A percentile compares a stretch with the other conserved stretches of the same genome.
These are phyloP conservation scores for Nitzschia sp. DNA, from an alignment of 108 stramenopile species.

Conservation along the genomic window DNA sequence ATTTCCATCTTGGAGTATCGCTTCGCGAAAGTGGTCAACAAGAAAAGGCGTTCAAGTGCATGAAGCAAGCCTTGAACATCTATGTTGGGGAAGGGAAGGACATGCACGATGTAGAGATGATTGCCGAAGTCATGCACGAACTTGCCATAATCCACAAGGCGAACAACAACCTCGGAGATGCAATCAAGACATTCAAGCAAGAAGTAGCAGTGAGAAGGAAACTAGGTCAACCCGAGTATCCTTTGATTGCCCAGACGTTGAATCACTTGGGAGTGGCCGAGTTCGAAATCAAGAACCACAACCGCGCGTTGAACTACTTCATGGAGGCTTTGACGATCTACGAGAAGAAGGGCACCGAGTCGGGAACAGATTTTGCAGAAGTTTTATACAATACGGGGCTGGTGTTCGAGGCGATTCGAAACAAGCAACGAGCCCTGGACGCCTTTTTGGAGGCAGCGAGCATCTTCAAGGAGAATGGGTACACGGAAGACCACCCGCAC, in stretches of 20 bases:
- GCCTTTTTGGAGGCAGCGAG: conserved; percentile 48
- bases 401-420: conserved; percentile 43
- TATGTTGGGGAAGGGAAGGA: conserved; percentile 52
- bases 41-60: conserved; percentile 64
- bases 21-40: conserved; percentile 49
- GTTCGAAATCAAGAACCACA: conserved; percentile 49
- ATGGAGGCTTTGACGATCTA: conserved; percentile 54
- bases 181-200: conserved; percentile 56
- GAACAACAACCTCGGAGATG: conserved; percentile 35
- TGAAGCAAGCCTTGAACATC: conserved; percentile 61
- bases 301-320: conserved; percentile 49
- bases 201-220: conserved; percentile 55
- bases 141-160: conserved; percentile 51
- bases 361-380: conserved; percentile 46
- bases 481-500: conserved; percentile 35
- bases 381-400: conserved; percentile 53
- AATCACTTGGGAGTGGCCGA: conserved; percentile 53
- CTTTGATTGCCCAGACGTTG: conserved; percentile 43
- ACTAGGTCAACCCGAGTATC: conserved; percentile 49
- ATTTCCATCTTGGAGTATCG: conserved; percentile 48
- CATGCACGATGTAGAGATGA: conserved; percentile 56
- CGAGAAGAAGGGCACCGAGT: conserved; percentile 32
- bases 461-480: conserved; percentile 52
- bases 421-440: conserved; percentile 42
- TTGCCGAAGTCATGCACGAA: conserved; percentile 66